These are phyloP conservation scores for Moesziomyces sp. DNA, from an alignment of 1,284 basidiomycete species.

Conservation along the genomic window DNA sequence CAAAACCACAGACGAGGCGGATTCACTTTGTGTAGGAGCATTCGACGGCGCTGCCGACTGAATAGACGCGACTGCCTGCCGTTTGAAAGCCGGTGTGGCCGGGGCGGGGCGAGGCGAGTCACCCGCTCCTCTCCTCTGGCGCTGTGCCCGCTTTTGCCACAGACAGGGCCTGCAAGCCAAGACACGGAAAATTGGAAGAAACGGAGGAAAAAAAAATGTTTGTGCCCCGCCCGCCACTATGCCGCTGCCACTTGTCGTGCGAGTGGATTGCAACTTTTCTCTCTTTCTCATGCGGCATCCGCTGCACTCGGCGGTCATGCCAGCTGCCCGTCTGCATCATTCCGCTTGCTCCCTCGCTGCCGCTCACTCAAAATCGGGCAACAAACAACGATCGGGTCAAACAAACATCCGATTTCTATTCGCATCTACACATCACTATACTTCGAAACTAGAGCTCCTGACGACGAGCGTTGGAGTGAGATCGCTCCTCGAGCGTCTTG, in stretches of 20 bases:
- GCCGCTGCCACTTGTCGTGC: constrained; percentile 1
- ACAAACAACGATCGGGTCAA: neutral
- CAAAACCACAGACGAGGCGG: too few species aligned
- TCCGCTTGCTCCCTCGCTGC: neutral
- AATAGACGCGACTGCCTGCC: too few species aligned
- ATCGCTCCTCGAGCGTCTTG: constrained; percentile 21
- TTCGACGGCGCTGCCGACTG: too few species aligned
- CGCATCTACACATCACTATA: too few species aligned
- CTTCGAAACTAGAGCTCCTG: constrained; percentile 17
- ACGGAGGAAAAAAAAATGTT: constrained; percentile 6
- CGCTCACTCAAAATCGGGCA: neutral
- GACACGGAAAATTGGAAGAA: neutral
- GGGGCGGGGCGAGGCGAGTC: neutral
- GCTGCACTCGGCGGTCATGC: constrained; percentile 6
- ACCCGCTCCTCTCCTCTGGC: neutral
- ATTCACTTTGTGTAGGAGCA: too few species aligned
- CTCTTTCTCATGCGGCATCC: neutral
- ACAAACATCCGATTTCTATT: too few species aligned
- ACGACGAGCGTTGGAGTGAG: constrained; percentile 25
- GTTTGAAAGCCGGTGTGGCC: too few species aligned
- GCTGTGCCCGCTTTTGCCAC: neutral
- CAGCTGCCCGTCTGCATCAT: constrained; percentile 8
- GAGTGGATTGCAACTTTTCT: neutral
- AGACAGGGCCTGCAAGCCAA: neutral
- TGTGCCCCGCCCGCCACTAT: constrained; percentile 1